Evolutionary conservation across 2,329 filamentous ascomycete genomes (phyloP), one percentile per base, ranked within the genome.

Genomic region (Trichophyton verrucosum): DNA sequence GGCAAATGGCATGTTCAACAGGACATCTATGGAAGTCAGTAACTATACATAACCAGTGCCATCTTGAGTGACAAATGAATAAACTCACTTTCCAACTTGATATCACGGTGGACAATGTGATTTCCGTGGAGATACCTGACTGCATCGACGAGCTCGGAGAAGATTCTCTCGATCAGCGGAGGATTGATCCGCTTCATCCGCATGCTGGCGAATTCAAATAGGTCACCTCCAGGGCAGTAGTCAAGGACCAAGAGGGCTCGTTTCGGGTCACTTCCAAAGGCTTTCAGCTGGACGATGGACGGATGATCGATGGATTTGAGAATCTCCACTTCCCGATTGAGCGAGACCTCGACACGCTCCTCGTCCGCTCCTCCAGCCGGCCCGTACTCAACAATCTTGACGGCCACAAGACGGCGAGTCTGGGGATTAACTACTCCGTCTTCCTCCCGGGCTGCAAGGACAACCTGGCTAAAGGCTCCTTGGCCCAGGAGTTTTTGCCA

Each of bases 361-460:
- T 96, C 91, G 57, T 94, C 94, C 3, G 91, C 92, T 53, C 92
- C 92, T 59, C 94, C 94, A 24, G 89, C 89, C 0, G 94, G 92
- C 2, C 92, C 94, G 74, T 96, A 91, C 73, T 96, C 90, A 70
- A 95, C 92, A 51, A 99, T 85, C 74, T 99, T 99, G 70, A 99
- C 85, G 1, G 94, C 94, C 2, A 97, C 94, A 13, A 99, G 78
- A n/a, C 86, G 84, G 64, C 79, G 65, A 17, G 67, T 61, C 17
- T 64, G 62, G 56, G 38, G 58, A 60, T 57, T 67, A 42, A 80
- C 78, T 0, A 80, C 78, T 8, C 78, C 71, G 9, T 77, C 74
- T 46, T 84, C 81, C 70, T 95, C 85, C 68, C 88, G 90, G 9
- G 91, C 95, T 3, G 91, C 94, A 47, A 99, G 79, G 75, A 95